These are phyloP conservation scores for Ceratobasidium sp. DNA, from an alignment of 1,284 basidiomycete genomes.

Conservation along the genomic window DNA sequence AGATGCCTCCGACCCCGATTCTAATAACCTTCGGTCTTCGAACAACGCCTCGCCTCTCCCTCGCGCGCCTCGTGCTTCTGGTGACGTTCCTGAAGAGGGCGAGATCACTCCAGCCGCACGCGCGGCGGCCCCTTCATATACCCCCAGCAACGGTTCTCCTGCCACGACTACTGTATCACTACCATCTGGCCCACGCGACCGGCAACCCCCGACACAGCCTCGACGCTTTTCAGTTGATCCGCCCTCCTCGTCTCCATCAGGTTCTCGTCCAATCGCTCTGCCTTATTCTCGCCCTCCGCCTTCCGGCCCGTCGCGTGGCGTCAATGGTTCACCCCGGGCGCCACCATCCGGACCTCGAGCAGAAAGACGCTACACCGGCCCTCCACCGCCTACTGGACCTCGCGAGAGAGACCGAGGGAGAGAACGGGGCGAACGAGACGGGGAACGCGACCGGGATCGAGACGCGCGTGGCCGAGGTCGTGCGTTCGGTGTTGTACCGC, in stretches of 20 bases:
- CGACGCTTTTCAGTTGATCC: constrained; percentile 27
- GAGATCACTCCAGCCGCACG: constrained; percentile 27
- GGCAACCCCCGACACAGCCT: constrained; percentile 35
- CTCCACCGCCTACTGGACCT: constrained; percentile 34
- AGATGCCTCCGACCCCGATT: no score
- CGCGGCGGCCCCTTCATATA: constrained; percentile 9
- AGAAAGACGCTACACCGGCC: constrained; percentile 14
- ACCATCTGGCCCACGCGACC: constrained; percentile 25
- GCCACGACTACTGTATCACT: background rate
- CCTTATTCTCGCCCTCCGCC: constrained; percentile 15
- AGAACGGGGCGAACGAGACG: constrained; percentile 30
- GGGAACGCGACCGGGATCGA: constrained; percentile 29
- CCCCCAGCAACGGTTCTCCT: constrained; percentile 29
- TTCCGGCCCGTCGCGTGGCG: constrained; percentile 22
- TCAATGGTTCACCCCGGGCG: constrained; percentile 30
- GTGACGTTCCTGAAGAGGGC: constrained; percentile 39
- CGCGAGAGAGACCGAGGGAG: constrained; percentile 32
- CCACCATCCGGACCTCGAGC: constrained; percentile 38
- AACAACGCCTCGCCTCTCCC: background rate
- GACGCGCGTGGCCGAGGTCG: constrained; percentile 24
- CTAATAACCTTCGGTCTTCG: background rate
- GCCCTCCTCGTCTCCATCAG: constrained; percentile 13
- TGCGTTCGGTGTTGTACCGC: constrained; percentile 3
- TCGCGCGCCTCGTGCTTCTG: constrained; percentile 13
- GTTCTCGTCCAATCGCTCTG: background rate